Base-by-base conservation (phyloP, 2,329 filamentous ascomycete genomes). In the Diaporthe sp. region DNA sequence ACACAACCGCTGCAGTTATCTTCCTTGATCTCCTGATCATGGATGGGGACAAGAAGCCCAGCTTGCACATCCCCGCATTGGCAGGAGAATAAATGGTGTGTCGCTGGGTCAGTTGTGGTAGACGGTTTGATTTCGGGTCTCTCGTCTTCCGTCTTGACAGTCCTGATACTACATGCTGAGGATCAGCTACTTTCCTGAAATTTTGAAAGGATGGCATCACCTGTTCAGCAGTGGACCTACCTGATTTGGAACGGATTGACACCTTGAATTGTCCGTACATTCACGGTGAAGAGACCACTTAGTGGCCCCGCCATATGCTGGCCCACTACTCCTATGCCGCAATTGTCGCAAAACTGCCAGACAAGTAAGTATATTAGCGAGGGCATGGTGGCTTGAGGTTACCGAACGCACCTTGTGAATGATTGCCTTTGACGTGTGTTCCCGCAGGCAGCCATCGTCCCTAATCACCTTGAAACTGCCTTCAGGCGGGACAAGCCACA, bases 21-120 rank as follows among this genome's bases (percentile, higher is more conserved):
- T 83, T 84, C 37, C 82, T 81, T 58, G 83, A 85, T 70, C 84
- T 86, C 75, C 85, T 86, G 51, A 82, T 82, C 12, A 83, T 84
- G 74, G 84, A 87, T 47, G 85, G 74, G 65, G 1, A 53, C 47
- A 22, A 71, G 39, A 13, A 76, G 66, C 39, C 51, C 58, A 27
- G 74, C 71, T 44, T 68, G 53, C 3, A 75, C 71, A 19, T 37
- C 19, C 0, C 74, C 73, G 51, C 75, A 76, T 39, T 76, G 75
- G 35, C 75, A 76, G 3, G 75, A 73, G 42, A 75, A 75, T 13
- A 59, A 10, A 30, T 75, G 69, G 19, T 44, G 69, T 30, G 63
- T 42, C 30, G 32, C 44, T 37, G 44, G 30, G 6, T 66, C 32
- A 4, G 44, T 51, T 3, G 22, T 3, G n/a, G 22, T 30, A 51